These are phyloP conservation scores for Geosmithia flava DNA, from an alignment of 2,329 filamentous ascomycete genomes.

Conservation along the genomic window DNA sequence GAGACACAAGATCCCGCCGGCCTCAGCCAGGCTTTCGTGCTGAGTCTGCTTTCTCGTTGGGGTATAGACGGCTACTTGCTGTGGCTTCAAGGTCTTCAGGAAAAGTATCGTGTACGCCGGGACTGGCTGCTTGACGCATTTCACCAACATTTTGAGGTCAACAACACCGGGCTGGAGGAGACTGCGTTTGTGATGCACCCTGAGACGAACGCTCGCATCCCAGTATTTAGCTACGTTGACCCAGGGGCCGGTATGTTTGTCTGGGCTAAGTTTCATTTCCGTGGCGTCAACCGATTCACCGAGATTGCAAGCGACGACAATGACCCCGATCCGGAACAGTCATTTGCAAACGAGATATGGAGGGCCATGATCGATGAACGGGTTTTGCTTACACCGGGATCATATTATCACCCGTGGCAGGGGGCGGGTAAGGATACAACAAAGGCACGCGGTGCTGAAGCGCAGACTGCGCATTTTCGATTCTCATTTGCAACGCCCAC, in stretches of 20 bases:
- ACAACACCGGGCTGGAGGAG: no score
- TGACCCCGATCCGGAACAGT: no score
- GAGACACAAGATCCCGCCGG: constrained; percentile 59
- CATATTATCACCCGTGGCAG: constrained; percentile 18
- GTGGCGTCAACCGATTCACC: constrained; percentile 5
- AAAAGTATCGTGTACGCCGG: no score
- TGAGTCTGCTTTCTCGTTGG: constrained; percentile 43
- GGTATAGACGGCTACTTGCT: constrained; percentile 61
- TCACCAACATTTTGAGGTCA: no score
- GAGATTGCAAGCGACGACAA: constrained; percentile 8
- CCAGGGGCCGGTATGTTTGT: constrained; percentile 18
- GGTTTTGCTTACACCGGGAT: constrained; percentile 15
- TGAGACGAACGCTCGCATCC: constrained; percentile 53
- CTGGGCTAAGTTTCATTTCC: constrained; percentile 16
- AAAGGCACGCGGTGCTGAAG: constrained; percentile 9
- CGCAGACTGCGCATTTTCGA: constrained; percentile 11
- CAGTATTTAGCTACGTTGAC: constrained; percentile 27
- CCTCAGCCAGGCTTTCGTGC: constrained; percentile 38
- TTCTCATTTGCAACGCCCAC: constrained; percentile 14
- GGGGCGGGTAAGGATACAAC: constrained; percentile 11
- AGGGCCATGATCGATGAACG: constrained; percentile 7
- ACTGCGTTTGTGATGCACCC: no score
- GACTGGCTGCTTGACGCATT: no score
- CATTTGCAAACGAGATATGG: constrained; percentile 8
- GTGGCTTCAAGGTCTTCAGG: constrained; percentile 44